These are phyloP conservation scores for Omphalea diandra DNA, from an alignment of 441 rosid genomes.

Conservation along the genomic window DNA sequence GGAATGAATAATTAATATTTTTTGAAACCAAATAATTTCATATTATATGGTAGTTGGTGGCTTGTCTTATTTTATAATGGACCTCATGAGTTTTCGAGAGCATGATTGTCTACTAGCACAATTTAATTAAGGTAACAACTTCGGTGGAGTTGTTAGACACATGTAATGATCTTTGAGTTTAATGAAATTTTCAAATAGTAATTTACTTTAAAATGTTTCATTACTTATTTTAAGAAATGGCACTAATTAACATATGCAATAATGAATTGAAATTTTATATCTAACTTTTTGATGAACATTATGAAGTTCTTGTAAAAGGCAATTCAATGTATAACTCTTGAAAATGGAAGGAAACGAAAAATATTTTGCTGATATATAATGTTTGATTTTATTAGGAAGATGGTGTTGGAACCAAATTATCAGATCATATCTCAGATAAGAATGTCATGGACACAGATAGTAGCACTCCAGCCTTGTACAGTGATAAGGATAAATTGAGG, in stretches of 20 bases:
- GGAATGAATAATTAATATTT: not conserved
- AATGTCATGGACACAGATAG: constrained; percentile 65
- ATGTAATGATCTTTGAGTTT: not conserved
- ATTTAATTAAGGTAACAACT: not conserved
- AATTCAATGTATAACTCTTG: no score
- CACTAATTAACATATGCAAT: no score
- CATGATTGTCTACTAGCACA: constrained; percentile 8
- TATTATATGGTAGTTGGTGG: not conserved
- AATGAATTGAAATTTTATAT: no score
- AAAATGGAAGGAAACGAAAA: no score
- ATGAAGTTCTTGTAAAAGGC: no score
- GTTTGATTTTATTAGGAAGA: constrained; percentile 49
- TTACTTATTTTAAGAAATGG: no score
- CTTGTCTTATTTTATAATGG: not conserved
- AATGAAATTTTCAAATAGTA: not conserved
- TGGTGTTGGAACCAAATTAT: constrained; percentile 41
- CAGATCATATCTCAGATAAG: constrained; percentile 55
- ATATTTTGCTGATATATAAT: not conserved
- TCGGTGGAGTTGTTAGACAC: not conserved
- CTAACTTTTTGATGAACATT: no score
- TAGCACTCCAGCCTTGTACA: constrained; percentile 75
- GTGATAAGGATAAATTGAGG: constrained; percentile 40
- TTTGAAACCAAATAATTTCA: not conserved
- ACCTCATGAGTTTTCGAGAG: not conserved
- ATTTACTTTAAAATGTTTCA: not conserved